Evolutionary conservation across 257 asterid species (phyloP), one percentile per base, ranked within the genome.

Genomic region (Solanum commersonii): DNA sequence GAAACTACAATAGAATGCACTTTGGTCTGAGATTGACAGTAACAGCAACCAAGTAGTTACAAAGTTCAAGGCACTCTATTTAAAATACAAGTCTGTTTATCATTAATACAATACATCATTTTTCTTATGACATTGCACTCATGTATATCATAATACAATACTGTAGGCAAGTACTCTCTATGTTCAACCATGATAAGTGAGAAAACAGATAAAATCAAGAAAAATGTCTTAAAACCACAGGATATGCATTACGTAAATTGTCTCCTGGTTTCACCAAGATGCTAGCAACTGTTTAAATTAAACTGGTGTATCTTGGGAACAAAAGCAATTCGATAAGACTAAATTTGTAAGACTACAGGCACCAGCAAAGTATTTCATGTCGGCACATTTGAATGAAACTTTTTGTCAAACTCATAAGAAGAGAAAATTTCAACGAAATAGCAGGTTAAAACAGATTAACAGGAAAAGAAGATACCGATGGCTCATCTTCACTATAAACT

Each of bases 1-100:
- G 93, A 90, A 86, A 90, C 92, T 23, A 31, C 37, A 81, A 63
- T 29, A 71, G 25, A 52, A 92, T 91, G 67, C 92, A 88, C 63
- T 81, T 91, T 89, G 88, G 76, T 79, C 93, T 68, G 77, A 87
- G 82, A 67, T 88, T 49, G 38, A 72, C 35, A 84, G 86, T 82
- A 87, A 86, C 82, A 82, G 72, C 27, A 56, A 87, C 44, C 12
- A 72, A 59, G 33, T 46, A 29, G 35, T 22, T 12, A 68, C 14
- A 40, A 42, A 29, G 42, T 81, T 71, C 63, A 44, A 63, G 65
- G 85, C 85, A 46, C 85, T 79, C 20, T 46, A 81, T 18, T 31
- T 31, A 31, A 31, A 49, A 29, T 82, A 52, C 13, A 27, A 27
- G 11, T 16, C 6, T 25, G 31, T 10, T 31, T 5, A 7, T 82